Conservation (phyloP, 345 rosid species). For the Linum tenue region DNA sequence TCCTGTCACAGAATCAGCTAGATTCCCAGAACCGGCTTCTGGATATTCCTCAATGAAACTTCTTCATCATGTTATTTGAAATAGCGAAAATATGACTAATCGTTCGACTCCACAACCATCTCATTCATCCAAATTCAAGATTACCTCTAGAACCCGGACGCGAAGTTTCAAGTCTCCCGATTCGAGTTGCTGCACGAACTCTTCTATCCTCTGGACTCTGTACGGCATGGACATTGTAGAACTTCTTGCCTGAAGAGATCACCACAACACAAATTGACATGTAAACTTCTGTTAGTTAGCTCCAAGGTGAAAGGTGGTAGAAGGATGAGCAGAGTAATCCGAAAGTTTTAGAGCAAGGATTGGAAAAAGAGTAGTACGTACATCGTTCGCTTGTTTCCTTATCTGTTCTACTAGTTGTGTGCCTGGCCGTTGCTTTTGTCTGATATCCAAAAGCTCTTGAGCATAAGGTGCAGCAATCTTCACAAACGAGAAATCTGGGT, state of each 20-base stretch:
- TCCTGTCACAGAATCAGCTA: no score
- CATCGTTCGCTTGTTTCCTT: constrained; percentile 87
- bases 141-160: constrained; percentile 93
- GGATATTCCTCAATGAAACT: no score
- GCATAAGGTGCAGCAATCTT: constrained; percentile 93
- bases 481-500: constrained; percentile 74
- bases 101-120: no score
- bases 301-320: background rate
- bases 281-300: background rate
- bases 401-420: constrained; percentile 64
- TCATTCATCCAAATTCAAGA: background rate
- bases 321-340: background rate
- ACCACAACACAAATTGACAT: background rate
- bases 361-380: constrained; percentile 21
- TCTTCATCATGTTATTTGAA: no score
- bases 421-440: constrained; percentile 41
- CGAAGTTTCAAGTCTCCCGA: constrained; percentile 85
- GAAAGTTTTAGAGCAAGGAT: background rate
- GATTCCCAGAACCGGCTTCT: no score
- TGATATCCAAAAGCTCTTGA: constrained; percentile 83
- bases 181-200: constrained; percentile 79
- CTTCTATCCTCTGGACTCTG: constrained; percentile 75
- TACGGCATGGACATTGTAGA: constrained; percentile 80
- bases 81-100: no score
- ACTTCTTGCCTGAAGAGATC: constrained; percentile 55